Percentiles rank a stretch among this genome's conserved stretches.
Conservation (phyloP, 2,329 filamentous ascomycete genomes). For the Fulvia fulva region DNA sequence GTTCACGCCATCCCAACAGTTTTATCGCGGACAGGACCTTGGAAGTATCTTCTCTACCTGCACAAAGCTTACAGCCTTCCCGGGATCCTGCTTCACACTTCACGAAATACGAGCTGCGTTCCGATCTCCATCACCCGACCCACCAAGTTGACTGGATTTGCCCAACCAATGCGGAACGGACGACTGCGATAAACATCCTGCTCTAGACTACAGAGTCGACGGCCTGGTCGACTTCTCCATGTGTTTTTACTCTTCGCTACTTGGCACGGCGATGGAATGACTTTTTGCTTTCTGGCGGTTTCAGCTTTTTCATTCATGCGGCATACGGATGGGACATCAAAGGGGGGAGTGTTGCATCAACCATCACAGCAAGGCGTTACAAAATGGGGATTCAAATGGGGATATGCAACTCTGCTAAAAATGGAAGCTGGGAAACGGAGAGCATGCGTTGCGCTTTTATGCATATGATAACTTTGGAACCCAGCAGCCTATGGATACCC, state of each 20-base stretch:
- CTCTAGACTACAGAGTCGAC: not conserved
- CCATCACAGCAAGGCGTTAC: conserved; percentile 8
- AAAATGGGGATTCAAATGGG: conserved; percentile 6
- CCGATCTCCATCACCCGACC: not conserved
- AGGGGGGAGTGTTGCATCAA: conserved; percentile 1
- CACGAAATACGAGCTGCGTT: not conserved
- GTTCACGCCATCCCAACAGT: conserved; percentile 15
- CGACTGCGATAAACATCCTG: conserved; percentile 4
- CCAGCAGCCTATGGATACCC: conserved; percentile 2
- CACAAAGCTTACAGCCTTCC: conserved; percentile 7
- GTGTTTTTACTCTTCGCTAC: conserved; percentile 5
- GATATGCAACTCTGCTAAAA: conserved; percentile 3
- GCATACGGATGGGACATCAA: conserved; percentile 1
- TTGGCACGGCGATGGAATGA: conserved; percentile 2
- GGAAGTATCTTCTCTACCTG: conserved; percentile 11
- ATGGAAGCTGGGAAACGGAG: conserved; percentile 6
- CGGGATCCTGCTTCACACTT: not conserved
- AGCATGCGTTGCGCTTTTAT: conserved; percentile 6
- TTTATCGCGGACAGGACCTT: conserved; percentile 4
- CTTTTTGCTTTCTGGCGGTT: not conserved
- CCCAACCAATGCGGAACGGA: not conserved
- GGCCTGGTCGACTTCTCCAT: not conserved
- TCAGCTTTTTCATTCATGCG: conserved; percentile 6
- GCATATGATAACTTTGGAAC: conserved; percentile 7
- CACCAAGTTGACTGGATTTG: not conserved